phyloP scores from a whole-genome alignment of 2,329 filamentous ascomycete species.

The Verruconis gallopava region DNA sequence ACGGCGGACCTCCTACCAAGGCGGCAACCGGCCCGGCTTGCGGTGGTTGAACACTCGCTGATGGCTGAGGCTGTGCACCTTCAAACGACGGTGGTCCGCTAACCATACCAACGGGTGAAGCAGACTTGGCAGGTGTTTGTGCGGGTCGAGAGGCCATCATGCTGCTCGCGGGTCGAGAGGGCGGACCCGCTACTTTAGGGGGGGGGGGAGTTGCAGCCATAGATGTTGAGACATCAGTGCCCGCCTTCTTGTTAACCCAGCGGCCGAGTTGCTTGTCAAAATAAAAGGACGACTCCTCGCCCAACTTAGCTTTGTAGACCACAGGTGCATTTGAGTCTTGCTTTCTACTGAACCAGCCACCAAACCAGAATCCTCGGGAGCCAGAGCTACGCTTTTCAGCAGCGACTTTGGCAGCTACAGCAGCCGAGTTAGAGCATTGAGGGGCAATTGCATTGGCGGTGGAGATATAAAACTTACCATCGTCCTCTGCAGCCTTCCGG shows the following conservation, averaged over 20 bases:
- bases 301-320: constrained; percentile 84
- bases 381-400: too few species aligned
- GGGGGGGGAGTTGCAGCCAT: constrained; percentile 60
- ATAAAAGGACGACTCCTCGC: constrained; percentile 83
- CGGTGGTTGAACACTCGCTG: neutral
- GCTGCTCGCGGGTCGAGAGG: constrained; percentile 38
- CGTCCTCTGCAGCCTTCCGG: constrained; percentile 63
- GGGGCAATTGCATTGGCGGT: too few species aligned
- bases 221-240: constrained; percentile 45
- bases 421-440: too few species aligned
- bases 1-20: constrained; percentile 21
- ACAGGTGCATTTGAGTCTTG: constrained; percentile 49
- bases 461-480: constrained; percentile 42
- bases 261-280: constrained; percentile 94
- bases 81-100: neutral
- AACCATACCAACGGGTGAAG: constrained; percentile 10
- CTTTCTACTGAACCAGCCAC: constrained; percentile 70
- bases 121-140: neutral
- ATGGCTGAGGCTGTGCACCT: neutral
- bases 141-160: constrained; percentile 1
- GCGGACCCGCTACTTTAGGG: constrained; percentile 45
- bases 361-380: constrained; percentile 54
- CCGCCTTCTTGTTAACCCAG: constrained; percentile 94
- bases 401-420: too few species aligned
- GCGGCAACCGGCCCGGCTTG: constrained; percentile 10